Base-by-base conservation (phyloP, 2,329 filamentous ascomycete species). In the Beauveria australis region DNA sequence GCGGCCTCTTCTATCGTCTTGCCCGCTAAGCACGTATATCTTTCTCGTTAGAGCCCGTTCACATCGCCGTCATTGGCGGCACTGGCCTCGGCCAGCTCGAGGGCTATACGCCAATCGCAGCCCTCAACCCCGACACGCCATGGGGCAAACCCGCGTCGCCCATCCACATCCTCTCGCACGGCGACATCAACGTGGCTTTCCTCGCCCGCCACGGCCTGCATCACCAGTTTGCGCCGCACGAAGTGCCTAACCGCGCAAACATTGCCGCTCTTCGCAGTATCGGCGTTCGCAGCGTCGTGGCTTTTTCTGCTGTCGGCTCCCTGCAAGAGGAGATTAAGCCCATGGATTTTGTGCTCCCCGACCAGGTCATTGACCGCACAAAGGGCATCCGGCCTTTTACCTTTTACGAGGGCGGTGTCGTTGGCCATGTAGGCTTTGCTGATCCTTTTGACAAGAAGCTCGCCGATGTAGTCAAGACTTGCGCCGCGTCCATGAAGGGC, bases 301-400 rank as follows among this genome's bases (percentile, higher is more conserved):
- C 93, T 65, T 99, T 99, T 79, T 93, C 89, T 65, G 94, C 94
- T 53, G 94, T 99, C 61, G 94, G 94, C 64, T 93, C 89, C 69
- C 79, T 99, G 72, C 91, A 89, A 72, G 94, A 97, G 78, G 85
- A 91, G 70, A 93, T 99, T 74, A 91, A 89, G 76, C 94, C 94
- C 48, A 89, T 94, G 77, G 94, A 99, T 79, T 99, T 99, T 74
- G 90, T 97, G 56, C 83, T 99, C 14, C 94, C 93, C 0, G 92
- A 97, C 76, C 94, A 99, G 79, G 84, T 96, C 73, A 97, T 97
- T 72, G 94, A 99, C 78, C 90, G 93, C 64, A 97, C 93, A 66
- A 97, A 97, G 83, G 94, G 93, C 59, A 81, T 96, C 64, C 83
- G 94, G 8, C 92, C 93, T 2, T 97, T 93, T 74, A 97, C 94